These are phyloP conservation scores for Jatropha curcas DNA, from an alignment of 345 rosid genomes.

Conservation along the genomic window DNA sequence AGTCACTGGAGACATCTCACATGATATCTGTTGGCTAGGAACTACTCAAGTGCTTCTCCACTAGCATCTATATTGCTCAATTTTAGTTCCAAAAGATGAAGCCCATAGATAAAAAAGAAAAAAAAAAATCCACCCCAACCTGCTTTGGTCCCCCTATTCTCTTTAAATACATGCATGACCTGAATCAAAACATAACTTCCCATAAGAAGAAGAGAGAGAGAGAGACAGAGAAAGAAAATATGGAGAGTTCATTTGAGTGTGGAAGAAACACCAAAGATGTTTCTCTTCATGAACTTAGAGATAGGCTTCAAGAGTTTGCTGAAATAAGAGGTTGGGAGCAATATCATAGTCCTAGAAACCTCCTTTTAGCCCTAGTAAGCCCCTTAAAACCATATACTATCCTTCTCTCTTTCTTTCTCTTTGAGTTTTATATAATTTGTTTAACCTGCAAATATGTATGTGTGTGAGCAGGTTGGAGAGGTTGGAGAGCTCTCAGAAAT, in stretches of 20 bases:
- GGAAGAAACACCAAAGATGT: slow-evolving; percentile 32
- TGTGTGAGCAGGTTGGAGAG: slow-evolving; percentile 53
- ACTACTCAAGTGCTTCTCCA: slow-evolving; percentile 28
- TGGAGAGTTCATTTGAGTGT: slow-evolving; percentile 23
- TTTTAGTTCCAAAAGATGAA: not conserved
- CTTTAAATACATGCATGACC: slow-evolving; percentile 29
- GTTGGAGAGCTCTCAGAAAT: slow-evolving; percentile 63
- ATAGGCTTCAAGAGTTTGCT: slow-evolving; percentile 52
- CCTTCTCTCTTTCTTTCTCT: too few species aligned
- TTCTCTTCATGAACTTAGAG: slow-evolving; percentile 44
- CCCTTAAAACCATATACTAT: not conserved
- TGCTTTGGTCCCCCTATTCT: not conserved
- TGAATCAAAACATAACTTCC: not conserved
- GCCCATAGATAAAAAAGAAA: not conserved
- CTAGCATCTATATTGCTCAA: slow-evolving; percentile 8
- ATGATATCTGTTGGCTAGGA: slow-evolving; percentile 25
- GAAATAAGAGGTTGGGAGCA: slow-evolving; percentile 53
- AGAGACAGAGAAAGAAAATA: not conserved
- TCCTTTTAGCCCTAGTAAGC: slow-evolving; percentile 53
- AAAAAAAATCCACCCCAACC: not conserved
- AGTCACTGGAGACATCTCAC: slow-evolving; percentile 32
- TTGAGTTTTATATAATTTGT: too few species aligned
- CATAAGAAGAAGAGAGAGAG: not conserved
- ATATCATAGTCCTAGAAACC: slow-evolving; percentile 60
- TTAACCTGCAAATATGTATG: too few species aligned